Evolutionary conservation across 1,284 basidiomycete genomes (phyloP).

Genomic region (Cutaneotrichosporon dermatis): DNA sequence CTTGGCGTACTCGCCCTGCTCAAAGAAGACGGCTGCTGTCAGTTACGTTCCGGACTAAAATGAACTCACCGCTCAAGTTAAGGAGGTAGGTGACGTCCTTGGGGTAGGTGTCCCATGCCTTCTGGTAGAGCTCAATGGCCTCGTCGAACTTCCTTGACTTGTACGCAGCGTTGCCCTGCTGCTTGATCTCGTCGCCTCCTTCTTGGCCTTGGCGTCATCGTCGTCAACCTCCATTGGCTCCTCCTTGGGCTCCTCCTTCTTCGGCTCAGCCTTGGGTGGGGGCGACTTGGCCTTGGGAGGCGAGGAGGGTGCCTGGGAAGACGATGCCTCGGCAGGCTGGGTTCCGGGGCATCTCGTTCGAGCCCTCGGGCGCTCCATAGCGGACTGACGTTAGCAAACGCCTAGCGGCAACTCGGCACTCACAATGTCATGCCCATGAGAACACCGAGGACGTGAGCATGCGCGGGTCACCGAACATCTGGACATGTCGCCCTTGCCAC

Average conservation of each 20-base stretch:
- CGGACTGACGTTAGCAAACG: conserved; percentile 53
- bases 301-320: conserved; percentile 16
- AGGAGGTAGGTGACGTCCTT: conserved; percentile 93
- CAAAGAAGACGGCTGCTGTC: conserved; percentile 76
- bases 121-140: conserved; percentile 67
- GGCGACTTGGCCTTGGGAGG: conserved; percentile 44
- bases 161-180: conserved; percentile 74
- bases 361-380: conserved; percentile 77
- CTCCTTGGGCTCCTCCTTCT: conserved; percentile 50
- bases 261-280: conserved; percentile 47
- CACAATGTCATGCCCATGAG: conserved; percentile 87
- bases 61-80: conserved; percentile 69
- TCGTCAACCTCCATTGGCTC: conserved; percentile 68
- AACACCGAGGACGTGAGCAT: conserved; percentile 89
- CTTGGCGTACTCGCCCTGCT: conserved; percentile 85
- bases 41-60: conserved; percentile 1
- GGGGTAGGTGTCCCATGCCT: conserved; percentile 89
- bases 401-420: conserved; percentile 13
- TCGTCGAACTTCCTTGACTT: conserved; percentile 75
- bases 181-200: conserved; percentile 73
- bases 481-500: conserved; percentile 45
- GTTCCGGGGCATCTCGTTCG: conserved; percentile 70
- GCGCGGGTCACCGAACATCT: conserved; percentile 67
- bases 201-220: conserved; percentile 60
- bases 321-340: conserved; percentile 14